Evolutionary conservation across 1,284 basidiomycete genomes (phyloP), one percentile per base, ranked within the genome.

Genomic region (Phlebopus sp.): DNA sequence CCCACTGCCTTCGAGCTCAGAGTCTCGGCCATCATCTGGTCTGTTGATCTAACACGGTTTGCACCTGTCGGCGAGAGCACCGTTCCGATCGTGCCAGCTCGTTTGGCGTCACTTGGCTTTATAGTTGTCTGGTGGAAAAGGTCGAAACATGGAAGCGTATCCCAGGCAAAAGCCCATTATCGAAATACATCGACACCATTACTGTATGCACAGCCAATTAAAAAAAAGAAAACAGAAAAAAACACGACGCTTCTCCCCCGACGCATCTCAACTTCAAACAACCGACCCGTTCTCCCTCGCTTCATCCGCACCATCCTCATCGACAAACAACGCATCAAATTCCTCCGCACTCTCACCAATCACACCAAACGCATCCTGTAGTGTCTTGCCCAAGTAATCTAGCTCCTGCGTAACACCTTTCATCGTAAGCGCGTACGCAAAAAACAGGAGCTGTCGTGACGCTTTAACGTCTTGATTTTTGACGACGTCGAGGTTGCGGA

Each of bases 351-450:
- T 76, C 50, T 86, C 78, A 40, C 91, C 81, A 60, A 92, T 90
- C 4, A 93, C 90, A 11, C 93, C 93, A 68, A 95, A 96, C 9
- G 90, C 86, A 44, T 85, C 82, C 63, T 97, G 94, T 48, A 93
- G 71, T 15, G 82, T 86, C 29, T 66, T 69, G 0, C 93, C 93
- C 2, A 96, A 71, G 44, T 72, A 78, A 42, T 95, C 90, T 15
- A 97, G 76, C 60, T 96, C 92, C 49, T 82, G 78, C 15, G 92
- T 94, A 27, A 97, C 89, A 7, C 92, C 91, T 64, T 87, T 82
- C 92, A 97, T 96, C 46, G 90, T 90, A 45, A 96, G 72, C 0
- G 91, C 92, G 61, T 97, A 97, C 1, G 92, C 92, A 60, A 97
- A 96, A 71, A 91, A 97, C 17, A 98, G 75, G 6, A 98, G 73